A percentile compares a stretch with the other conserved stretches of the same genome.
phyloP scores from a whole-genome alignment of 73 alveolate genomes.

The Tetrahymena borealis region DNA sequence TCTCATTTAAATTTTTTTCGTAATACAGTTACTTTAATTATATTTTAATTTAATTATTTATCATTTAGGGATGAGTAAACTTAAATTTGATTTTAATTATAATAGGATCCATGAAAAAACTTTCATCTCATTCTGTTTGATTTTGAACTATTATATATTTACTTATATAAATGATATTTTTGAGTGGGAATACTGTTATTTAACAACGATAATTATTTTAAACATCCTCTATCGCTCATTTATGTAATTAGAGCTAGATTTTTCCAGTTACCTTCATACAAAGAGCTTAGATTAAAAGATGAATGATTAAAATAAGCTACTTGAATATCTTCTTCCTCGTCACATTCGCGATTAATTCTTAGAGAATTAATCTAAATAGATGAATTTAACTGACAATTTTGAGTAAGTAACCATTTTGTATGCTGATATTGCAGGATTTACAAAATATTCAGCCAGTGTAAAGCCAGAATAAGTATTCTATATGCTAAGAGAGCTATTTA shows the following conservation, averaged over 20 bases:
- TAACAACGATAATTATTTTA: neutral
- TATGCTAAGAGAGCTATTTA: conserved; percentile 80
- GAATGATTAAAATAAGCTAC: neutral
- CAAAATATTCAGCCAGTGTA: conserved; percentile 56
- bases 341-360: conserved; percentile 39
- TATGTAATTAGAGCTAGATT: neutral
- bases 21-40: neutral
- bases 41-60: neutral
- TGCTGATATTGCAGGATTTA: conserved; percentile 89
- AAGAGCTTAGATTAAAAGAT: neutral
- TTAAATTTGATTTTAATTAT: too few species aligned
- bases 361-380: conserved; percentile 48
- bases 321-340: conserved; percentile 37
- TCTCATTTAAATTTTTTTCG: neutral
- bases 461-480: conserved; percentile 85
- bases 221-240: neutral
- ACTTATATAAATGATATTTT: neutral
- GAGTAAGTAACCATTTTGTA: conserved; percentile 87
- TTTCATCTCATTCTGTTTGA: neutral
- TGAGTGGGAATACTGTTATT: neutral
- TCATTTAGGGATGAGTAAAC: too few species aligned
- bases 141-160: neutral
- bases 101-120: neutral
- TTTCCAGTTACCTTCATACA: neutral
- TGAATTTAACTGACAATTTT: conserved; percentile 68